Evolutionary conservation across 1,139 yeast species (phyloP).

Genomic region (Magnusiomyces fungicola): DNA sequence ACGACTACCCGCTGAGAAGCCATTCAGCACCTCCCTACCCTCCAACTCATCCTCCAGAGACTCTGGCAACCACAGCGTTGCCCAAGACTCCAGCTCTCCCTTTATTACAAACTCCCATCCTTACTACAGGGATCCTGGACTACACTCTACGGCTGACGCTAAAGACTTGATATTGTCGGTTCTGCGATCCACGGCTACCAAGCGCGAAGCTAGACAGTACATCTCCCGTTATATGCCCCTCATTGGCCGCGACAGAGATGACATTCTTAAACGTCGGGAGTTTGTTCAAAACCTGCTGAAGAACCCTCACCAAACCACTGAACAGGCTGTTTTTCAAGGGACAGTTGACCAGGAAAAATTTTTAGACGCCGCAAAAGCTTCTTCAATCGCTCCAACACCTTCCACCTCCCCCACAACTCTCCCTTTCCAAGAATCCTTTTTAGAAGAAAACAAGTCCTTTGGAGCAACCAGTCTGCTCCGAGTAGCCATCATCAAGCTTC

Average conservation of each 20-base stretch:
- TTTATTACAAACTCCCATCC: no score
- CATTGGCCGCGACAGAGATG: conserved; percentile 17
- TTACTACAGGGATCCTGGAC: neutral
- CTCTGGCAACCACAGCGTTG: no score
- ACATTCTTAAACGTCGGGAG: conserved; percentile 21
- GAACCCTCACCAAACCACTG: conserved; percentile 30
- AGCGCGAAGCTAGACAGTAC: conserved; percentile 57
- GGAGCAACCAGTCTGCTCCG: conserved; percentile 39
- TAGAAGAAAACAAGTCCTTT: conserved; percentile 16
- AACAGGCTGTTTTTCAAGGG: conserved; percentile 15
- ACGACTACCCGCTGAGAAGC: no score
- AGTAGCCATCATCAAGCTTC: conserved; percentile 45
- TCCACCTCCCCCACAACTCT: conserved; percentile 17
- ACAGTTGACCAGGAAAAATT: no score
- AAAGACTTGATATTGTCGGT: conserved; percentile 51
- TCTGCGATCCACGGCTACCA: conserved; percentile 57
- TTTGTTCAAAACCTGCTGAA: conserved; percentile 16
- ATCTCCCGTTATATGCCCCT: conserved; percentile 40
- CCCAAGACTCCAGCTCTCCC: no score
- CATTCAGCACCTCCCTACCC: no score
- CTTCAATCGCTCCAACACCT: conserved; percentile 10
- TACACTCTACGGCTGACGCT: conserved; percentile 16
- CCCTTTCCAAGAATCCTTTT: conserved; percentile 11
- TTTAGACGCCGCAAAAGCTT: no score
- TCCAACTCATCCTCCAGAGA: neutral